Base-by-base conservation (phyloP, 1,139 yeast species). In the Yamadazyma siamensis region DNA sequence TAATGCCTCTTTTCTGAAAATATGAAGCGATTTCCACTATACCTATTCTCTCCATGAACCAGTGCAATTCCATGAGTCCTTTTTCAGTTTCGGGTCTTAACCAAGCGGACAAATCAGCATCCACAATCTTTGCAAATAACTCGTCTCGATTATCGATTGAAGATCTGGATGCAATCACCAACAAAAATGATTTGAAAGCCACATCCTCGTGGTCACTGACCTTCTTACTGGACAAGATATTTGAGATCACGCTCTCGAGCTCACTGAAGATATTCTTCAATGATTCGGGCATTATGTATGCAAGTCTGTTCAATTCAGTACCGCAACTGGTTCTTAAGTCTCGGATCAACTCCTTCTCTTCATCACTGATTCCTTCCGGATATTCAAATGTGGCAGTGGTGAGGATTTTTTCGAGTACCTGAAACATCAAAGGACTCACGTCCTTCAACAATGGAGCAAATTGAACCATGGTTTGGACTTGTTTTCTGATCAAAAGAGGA, bases 11-110 rank as follows among this genome's bases (percentile, higher is more conserved):
- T 11, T 77, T 73, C 42, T 81, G 80, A 58, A 94, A 89, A 51
- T 94, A 94, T 34, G 84, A 83, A 0, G 96, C 95, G 49, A 94
- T 91, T 52, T 80, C 80, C 3, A 88, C 97, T 32, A 94, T 86
- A 3, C 98, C 98, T 34, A 94, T 73, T 47, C 97, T 74, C 56
- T 89, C 97, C 96, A 91, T 89, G 47, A 94, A 94, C 96, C 97
- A 89, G 42, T 87, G 95, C 31, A 94, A 66, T 49, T 91, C 95
- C 54, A 80, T 68, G 23, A 91, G 62, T 0, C 96, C 97, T 48
- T 86, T 86, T 44, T 87, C 88, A 0, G 97, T 89, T 12, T 78
- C 81, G 11, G 91, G 91, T 30, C 89, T 87, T 2, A 91, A 80
- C 99, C 99, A 94, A 0, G 96, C 94, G 21, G 75, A 63, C 29